Evolutionary conservation across 2,329 filamentous ascomycete species (phyloP).

Genomic region (Cytospora leucostoma): DNA sequence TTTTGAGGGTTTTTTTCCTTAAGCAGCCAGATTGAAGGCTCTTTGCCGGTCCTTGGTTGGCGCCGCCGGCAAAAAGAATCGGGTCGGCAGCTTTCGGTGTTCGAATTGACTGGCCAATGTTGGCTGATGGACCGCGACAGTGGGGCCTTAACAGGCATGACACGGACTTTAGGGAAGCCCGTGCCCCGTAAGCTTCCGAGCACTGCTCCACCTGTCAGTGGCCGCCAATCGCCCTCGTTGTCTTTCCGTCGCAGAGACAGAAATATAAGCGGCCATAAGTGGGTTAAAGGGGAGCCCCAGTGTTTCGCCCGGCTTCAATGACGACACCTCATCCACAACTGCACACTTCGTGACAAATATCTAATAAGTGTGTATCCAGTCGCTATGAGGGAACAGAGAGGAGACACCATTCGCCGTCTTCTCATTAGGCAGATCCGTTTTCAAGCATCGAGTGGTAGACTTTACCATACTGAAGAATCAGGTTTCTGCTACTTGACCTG

Average conservation of each 20-base stretch:
- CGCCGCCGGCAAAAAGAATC: constrained; percentile 11
- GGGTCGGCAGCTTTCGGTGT: constrained; percentile 18
- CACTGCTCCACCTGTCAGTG: constrained; percentile 7
- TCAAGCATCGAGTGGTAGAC: too few species aligned
- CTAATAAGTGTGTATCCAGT: neutral
- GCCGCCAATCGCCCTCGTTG: constrained; percentile 15
- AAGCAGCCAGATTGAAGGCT: constrained; percentile 1
- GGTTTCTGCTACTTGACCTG: too few species aligned
- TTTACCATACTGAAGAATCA: too few species aligned
- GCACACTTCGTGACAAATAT: too few species aligned
- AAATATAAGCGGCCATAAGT: too few species aligned
- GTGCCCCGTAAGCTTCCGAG: neutral
- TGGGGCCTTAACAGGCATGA: neutral
- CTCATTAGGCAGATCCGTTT: too few species aligned
- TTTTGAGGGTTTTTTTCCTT: constrained; percentile 19
- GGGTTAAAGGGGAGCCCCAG: neutral
- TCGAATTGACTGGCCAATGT: neutral
- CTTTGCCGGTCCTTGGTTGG: neutral
- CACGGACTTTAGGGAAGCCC: constrained; percentile 1
- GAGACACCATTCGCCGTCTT: too few species aligned
- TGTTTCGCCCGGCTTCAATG: constrained; percentile 15
- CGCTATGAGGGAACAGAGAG: neutral
- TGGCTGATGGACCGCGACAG: neutral
- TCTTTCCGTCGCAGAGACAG: neutral
- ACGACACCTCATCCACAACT: constrained; percentile 7